These are phyloP conservation scores for Metarhizium robertsii DNA, from an alignment of 2,329 filamentous ascomycete genomes.

Conservation along the genomic window DNA sequence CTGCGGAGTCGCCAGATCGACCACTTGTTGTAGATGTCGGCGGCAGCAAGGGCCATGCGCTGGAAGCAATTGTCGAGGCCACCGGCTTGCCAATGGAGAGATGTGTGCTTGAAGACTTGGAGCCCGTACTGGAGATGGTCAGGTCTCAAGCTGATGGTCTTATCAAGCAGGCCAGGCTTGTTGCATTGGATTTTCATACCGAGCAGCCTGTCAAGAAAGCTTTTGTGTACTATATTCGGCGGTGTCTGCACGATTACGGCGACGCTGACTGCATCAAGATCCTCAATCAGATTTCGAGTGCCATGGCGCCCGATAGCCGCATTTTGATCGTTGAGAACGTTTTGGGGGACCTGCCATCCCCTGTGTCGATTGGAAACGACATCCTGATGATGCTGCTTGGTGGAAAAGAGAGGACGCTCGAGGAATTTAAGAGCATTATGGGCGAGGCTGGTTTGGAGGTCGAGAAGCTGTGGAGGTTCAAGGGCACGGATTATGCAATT, in stretches of 20 bases:
- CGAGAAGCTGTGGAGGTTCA: slow-evolving; percentile 9
- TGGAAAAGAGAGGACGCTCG: slow-evolving; percentile 22
- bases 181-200: slow-evolving; percentile 11
- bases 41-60: slow-evolving; percentile 11
- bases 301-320: slow-evolving; percentile 22
- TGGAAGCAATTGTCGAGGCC: slow-evolving; percentile 9
- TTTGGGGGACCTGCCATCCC: slow-evolving; percentile 16
- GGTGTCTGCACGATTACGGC: slow-evolving; percentile 28
- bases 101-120: slow-evolving; percentile 8
- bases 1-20: neutral
- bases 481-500: slow-evolving; percentile 8
- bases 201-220: slow-evolving; percentile 17
- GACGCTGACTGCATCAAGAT: slow-evolving; percentile 22
- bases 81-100: slow-evolving; percentile 2
- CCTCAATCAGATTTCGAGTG: slow-evolving; percentile 16
- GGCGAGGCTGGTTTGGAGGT: slow-evolving; percentile 17
- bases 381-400: slow-evolving; percentile 22
- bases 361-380: slow-evolving; percentile 17
- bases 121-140: slow-evolving; percentile 12
- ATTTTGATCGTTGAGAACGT: slow-evolving; percentile 24
- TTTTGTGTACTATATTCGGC: slow-evolving; percentile 25
- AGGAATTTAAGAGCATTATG: slow-evolving; percentile 15
- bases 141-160: slow-evolving; percentile 9
- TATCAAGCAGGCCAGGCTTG: neutral
- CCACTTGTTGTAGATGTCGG: slow-evolving; percentile 12